Evolutionary conservation across 805 yeast species (phyloP), one percentile per base, ranked within the genome.

Genomic region (Teunomyces funiuensis): DNA sequence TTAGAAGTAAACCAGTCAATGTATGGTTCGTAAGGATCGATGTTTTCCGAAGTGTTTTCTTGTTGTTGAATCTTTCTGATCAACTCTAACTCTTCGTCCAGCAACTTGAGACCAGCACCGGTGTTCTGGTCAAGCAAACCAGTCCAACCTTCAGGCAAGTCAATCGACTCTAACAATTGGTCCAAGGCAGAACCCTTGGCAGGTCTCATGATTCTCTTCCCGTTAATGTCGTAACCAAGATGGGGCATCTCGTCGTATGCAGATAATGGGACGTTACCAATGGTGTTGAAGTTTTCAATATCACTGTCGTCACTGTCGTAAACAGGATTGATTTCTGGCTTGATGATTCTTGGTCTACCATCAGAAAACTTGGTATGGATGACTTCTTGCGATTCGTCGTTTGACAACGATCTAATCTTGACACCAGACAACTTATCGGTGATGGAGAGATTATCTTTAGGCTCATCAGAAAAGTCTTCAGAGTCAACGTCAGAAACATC

Each of bases 211-310:
- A 93, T 90, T 59, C 99, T 80, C 61, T 90, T 91, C 57, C 99
- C 99, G 61, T 93, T 93, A 55, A 93, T 90, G 61, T 88, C 91
- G 63, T 93, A 93, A 43, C 99, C 98, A 45, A 93, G 81, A 60
- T 93, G 99, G 1, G 99, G 99, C 82, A 85, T 85, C 64, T 90
- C 96, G 42, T 93, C 99, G 60, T 93, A 93, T 2, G 96, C 96
- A 14, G 91, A 79, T 15, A 93, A 57, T 38, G 99, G 98, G 43
- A 93, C 78, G 59, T 93, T 88, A 37, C 99, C 99, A 52, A 93
- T 87, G 3, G 97, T 88, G 66, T 93, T 93, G 52, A 67, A 68
- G 30, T 74, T 71, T 47, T 88, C 95, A 47, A 80, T 77, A 58
- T 90, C 97, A 52, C 89, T 80, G 57, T 93, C 99, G 65, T 93